A percentile compares a stretch with the other conserved stretches of the same genome.
phyloP scores from a whole-genome alignment of 192 early-diverging fungal species.

The Gryganskiella cystojenkinii region DNA sequence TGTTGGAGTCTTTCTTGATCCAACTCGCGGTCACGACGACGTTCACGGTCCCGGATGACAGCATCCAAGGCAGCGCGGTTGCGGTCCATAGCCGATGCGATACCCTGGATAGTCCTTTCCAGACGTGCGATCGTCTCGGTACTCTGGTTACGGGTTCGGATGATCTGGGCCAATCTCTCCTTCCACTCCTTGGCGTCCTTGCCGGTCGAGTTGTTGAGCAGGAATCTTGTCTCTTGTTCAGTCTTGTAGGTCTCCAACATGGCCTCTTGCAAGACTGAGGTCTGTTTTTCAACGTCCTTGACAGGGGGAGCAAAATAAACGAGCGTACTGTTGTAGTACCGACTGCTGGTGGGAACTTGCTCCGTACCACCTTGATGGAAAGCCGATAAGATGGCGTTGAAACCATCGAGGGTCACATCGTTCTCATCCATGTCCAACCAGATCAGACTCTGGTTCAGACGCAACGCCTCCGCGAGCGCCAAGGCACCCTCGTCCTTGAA shows the following conservation, averaged over 20 bases:
- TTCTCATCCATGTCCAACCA: slow-evolving; percentile 58
- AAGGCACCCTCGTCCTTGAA: slow-evolving; percentile 56
- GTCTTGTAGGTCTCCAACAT: slow-evolving; percentile 52
- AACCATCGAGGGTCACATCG: slow-evolving; percentile 60
- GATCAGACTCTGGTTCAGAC: slow-evolving; percentile 31
- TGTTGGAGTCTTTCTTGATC: slow-evolving; percentile 27
- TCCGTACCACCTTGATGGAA: slow-evolving; percentile 52
- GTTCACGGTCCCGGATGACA: slow-evolving; percentile 42
- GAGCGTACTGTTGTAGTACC: slow-evolving; percentile 43
- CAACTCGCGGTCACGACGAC: slow-evolving; percentile 30
- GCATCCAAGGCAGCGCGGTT: slow-evolving; percentile 48
- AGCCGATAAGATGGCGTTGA: slow-evolving; percentile 49
- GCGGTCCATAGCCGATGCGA: slow-evolving; percentile 26
- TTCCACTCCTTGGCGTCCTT: slow-evolving; percentile 38
- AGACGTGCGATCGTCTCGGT: slow-evolving; percentile 23
- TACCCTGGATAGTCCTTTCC: slow-evolving; percentile 18
- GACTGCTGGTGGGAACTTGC: slow-evolving; percentile 44
- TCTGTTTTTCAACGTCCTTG: slow-evolving; percentile 45
- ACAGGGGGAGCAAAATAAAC: slow-evolving; percentile 42
- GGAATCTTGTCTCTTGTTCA: slow-evolving; percentile 53
- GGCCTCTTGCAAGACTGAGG: slow-evolving; percentile 19
- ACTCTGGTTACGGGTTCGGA: slow-evolving; percentile 39
- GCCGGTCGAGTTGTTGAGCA: slow-evolving; percentile 52
- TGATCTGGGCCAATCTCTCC: slow-evolving; percentile 42
- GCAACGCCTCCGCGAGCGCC: slow-evolving; percentile 52